These are phyloP conservation scores for Closterium sp. DNA, from an alignment of 139 green algal species.

Conservation along the genomic window DNA sequence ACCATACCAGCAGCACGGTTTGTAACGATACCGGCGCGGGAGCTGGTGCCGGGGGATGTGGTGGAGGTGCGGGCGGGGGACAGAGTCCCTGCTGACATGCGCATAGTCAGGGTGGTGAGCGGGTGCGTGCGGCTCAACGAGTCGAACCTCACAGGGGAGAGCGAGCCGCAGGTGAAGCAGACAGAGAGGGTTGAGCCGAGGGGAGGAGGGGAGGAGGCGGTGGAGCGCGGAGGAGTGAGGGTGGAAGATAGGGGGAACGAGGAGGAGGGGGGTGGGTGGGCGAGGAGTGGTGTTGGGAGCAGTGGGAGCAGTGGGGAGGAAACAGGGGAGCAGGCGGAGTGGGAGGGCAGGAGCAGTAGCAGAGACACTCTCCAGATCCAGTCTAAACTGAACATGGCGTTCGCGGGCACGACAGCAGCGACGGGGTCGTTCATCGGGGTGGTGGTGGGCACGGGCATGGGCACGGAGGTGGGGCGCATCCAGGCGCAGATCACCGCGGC, in stretches of 20 bases:
- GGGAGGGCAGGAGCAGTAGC: neutral
- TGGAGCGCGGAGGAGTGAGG: neutral
- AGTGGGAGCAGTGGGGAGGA: neutral
- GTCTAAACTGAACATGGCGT: constrained; percentile 94
- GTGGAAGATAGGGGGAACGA: neutral
- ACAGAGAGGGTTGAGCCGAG: neutral
- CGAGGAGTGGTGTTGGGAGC: neutral
- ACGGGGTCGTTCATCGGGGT: constrained; percentile 75
- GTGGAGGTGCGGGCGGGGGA: constrained; percentile 89
- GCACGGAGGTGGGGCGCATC: constrained; percentile 96
- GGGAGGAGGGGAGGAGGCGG: neutral
- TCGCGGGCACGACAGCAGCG: constrained; percentile 85
- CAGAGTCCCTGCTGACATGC: constrained; percentile 84
- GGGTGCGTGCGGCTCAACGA: constrained; percentile 88
- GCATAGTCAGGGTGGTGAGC: constrained; percentile 80
- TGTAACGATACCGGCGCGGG: constrained; percentile 65
- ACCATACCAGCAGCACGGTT: too few species aligned
- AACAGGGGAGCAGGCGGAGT: neutral
- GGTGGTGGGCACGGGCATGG: constrained; percentile 87
- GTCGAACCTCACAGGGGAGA: constrained; percentile 86
- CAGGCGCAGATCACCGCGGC: constrained; percentile 71
- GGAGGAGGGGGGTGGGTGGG: neutral
- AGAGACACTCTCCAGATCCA: constrained; percentile 55
- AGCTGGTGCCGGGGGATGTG: constrained; percentile 95
- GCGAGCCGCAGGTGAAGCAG: constrained; percentile 50